phyloP scores from a whole-genome alignment of 2,329 filamentous ascomycete species.

The Alternaria gaisen region DNA sequence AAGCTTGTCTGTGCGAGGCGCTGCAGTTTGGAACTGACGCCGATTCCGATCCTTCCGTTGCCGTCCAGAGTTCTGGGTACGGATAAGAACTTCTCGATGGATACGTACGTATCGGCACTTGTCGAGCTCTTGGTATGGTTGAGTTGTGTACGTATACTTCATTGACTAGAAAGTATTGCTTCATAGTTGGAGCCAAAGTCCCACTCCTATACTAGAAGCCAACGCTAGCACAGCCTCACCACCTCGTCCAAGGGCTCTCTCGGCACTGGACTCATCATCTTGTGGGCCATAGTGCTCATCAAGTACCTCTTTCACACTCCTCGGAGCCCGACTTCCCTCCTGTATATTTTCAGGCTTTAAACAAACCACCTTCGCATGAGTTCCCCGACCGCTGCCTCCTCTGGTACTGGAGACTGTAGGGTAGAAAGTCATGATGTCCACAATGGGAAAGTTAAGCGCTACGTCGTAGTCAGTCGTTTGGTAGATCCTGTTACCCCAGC shows the following conservation, averaged over 20 bases:
- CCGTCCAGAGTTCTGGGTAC: not conserved
- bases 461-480: not conserved
- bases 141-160: not conserved
- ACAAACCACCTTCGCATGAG: not conserved
- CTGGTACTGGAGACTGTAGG: not conserved
- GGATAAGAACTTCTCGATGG: not conserved
- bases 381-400: no score
- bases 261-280: not conserved
- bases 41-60: not conserved
- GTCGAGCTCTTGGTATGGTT: not conserved
- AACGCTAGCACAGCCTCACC: not conserved
- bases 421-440: not conserved
- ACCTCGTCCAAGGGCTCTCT: not conserved
- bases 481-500: not conserved
- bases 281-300: constrained; percentile 1
- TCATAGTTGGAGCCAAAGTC: not conserved
- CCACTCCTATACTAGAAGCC: not conserved
- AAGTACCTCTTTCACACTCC: not conserved
- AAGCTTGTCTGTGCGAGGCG: not conserved
- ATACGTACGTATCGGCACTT: not conserved
- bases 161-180: not conserved
- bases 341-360: not conserved
- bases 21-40: not conserved
- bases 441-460: not conserved
- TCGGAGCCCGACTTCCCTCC: constrained; percentile 1